Evolutionary conservation across 2,329 filamentous ascomycete species (phyloP).

Genomic region (Fusarium sp.): DNA sequence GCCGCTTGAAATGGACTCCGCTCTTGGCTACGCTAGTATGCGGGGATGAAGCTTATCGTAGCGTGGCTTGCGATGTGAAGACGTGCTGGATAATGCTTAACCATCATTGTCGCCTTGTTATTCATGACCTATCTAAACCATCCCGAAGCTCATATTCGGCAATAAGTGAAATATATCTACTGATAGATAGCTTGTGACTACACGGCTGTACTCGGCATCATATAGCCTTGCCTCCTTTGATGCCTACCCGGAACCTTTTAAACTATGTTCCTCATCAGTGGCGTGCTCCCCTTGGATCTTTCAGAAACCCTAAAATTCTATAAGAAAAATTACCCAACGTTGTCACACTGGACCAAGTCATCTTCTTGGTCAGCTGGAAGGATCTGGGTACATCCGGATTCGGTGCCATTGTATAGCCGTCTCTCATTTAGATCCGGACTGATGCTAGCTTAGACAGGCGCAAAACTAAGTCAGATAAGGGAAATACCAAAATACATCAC

Average conservation of each 20-base stretch:
- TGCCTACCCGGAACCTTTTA: not conserved
- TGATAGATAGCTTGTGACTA: not conserved
- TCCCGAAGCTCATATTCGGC: not conserved
- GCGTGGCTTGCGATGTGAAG: not conserved
- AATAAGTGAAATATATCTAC: accelerated
- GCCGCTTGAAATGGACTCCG: not conserved
- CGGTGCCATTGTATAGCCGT: not conserved
- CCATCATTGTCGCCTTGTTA: not conserved
- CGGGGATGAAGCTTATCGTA: not conserved
- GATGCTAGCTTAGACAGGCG: not conserved
- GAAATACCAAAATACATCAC: not conserved
- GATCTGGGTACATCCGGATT: accelerated
- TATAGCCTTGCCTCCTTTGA: not conserved
- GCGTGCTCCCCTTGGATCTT: too few species aligned
- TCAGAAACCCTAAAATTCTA: too few species aligned
- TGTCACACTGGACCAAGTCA: accelerated
- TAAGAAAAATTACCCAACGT: too few species aligned
- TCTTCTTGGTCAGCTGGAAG: too few species aligned
- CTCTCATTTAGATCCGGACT: not conserved
- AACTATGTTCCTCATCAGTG: not conserved
- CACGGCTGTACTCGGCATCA: not conserved
- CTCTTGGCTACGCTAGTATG: not conserved
- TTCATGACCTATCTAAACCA: not conserved
- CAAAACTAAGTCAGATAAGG: not conserved
- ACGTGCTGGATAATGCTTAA: not conserved